Evolutionary conservation across 2,329 filamentous ascomycete genomes (phyloP).

Genomic region (Penicillium sp.): DNA sequence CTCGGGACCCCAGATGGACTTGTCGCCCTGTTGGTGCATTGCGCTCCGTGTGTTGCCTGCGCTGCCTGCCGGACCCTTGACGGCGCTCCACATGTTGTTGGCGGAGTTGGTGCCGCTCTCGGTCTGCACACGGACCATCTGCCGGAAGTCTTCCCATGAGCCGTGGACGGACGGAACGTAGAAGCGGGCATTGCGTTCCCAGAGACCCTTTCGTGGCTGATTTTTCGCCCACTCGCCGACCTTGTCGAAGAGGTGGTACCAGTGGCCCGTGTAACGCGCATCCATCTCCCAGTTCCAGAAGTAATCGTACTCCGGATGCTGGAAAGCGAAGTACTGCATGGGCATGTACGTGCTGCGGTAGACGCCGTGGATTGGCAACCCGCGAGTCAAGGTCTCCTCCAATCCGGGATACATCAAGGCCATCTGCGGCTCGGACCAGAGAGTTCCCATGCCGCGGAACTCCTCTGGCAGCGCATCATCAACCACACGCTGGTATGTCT

Average conservation of each 20-base stretch:
- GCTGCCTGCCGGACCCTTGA: slow-evolving; percentile 30
- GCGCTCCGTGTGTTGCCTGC: slow-evolving; percentile 24
- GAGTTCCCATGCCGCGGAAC: slow-evolving; percentile 80
- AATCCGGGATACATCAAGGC: slow-evolving; percentile 82
- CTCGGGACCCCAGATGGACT: slow-evolving; percentile 79
- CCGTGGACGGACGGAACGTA: slow-evolving; percentile 75
- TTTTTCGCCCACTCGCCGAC: slow-evolving; percentile 66
- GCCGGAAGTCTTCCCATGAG: slow-evolving; percentile 74
- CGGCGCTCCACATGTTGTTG: slow-evolving; percentile 65
- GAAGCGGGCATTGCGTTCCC: slow-evolving; percentile 76
- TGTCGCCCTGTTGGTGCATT: slow-evolving; percentile 48
- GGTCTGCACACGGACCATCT: slow-evolving; percentile 72
- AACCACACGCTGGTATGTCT: slow-evolving; percentile 71
- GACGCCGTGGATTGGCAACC: slow-evolving; percentile 81
- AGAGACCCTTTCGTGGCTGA: slow-evolving; percentile 75
- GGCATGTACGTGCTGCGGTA: slow-evolving; percentile 94
- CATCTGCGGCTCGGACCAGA: slow-evolving; percentile 97
- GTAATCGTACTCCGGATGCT: slow-evolving; percentile 75
- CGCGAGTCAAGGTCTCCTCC: slow-evolving; percentile 69
- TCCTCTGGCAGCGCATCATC: slow-evolving; percentile 69
- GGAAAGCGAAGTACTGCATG: slow-evolving; percentile 85
- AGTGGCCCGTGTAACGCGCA: slow-evolving; percentile 73
- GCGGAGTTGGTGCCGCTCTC: slow-evolving; percentile 65
- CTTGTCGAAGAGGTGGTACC: slow-evolving; percentile 75
- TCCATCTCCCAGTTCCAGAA: slow-evolving; percentile 91